Evolutionary conservation across 1,284 basidiomycete genomes (phyloP), one percentile per base, ranked within the genome.

Genomic region (Cryptococcus hybrid): DNA sequence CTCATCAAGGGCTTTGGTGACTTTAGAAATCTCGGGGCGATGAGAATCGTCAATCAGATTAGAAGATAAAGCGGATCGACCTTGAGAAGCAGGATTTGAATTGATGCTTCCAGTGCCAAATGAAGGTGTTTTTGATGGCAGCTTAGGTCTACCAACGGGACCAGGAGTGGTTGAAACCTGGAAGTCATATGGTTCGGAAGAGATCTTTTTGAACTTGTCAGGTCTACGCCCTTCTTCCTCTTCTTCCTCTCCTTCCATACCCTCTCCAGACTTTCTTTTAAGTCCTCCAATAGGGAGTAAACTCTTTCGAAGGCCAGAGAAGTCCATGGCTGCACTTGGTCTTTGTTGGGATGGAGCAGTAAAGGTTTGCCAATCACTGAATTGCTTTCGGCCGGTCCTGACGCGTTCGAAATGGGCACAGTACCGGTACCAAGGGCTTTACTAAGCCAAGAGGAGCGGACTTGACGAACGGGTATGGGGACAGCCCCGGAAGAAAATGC

Each of bases 391-490:
- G 13, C 38, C 18, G 18, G 18, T 18, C 18, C 18, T 18, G 18
- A 18, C 1, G 44, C 34, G 13, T 54, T 53, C 11, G 61, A 43
- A 45, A 65, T 47, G 1, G 68, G 67, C 7, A 67, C 60, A 8
- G 69, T 55, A 47, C 62, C 68, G 24, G 64, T 61, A 5, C 70
- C 73, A 18, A 75, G 70, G 15, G 74, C 76, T 61, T 73, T 72
- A 55, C 55, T 67, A 13, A 76, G 69, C 76, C 73, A 76, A 2
- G 76, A 78, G 5, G 69, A 73, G 47, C 72, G 71, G 49, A 74
- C 73, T 59, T 70, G 67, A 6, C 65, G 65, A 2, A 63, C 50
- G 1, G 71, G 67, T 18, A 63, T 52, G 1, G 18, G 18, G 18
- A 18, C 18, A 18, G 18, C 18, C 18, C 18, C 18, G 18, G 18